These are phyloP conservation scores for Trebouxia sp. DNA, from an alignment of 139 green algal species.

Conservation along the genomic window DNA sequence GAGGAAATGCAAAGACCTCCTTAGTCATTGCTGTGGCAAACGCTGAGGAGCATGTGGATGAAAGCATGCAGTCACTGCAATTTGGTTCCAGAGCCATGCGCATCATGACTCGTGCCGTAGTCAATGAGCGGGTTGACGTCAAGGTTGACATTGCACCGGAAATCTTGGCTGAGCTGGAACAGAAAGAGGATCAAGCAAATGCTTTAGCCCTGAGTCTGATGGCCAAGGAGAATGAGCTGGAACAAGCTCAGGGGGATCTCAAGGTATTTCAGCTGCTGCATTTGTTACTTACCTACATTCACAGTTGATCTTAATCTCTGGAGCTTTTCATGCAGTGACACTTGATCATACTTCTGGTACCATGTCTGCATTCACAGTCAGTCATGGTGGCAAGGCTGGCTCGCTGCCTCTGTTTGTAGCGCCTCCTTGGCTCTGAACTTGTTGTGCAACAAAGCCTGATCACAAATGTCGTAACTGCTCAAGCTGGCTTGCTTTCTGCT, in stretches of 20 bases:
- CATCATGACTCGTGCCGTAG: slow-evolving; percentile 68
- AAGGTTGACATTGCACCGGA: slow-evolving; percentile 28
- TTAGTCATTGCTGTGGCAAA: slow-evolving; percentile 65
- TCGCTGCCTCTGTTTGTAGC: too few relatives aligned
- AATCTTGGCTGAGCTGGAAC: slow-evolving; percentile 34
- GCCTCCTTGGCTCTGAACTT: too few relatives aligned
- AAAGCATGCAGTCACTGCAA: slow-evolving; percentile 78
- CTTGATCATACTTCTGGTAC: neutral
- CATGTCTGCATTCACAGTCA: neutral
- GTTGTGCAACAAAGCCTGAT: too few relatives aligned
- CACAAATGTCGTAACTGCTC: too few relatives aligned
- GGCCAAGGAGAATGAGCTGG: slow-evolving; percentile 60
- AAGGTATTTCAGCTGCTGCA: too few relatives aligned
- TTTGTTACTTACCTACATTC: too few relatives aligned
- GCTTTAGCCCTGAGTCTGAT: slow-evolving; percentile 58
- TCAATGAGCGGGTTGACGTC: slow-evolving; percentile 63
- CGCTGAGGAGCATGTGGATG: slow-evolving; percentile 68
- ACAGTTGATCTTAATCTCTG: neutral
- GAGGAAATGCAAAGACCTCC: slow-evolving; percentile 63
- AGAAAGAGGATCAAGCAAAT: slow-evolving; percentile 38
- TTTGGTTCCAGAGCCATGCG: slow-evolving; percentile 80
- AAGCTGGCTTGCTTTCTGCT: too few relatives aligned
- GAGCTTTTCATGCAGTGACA: neutral
- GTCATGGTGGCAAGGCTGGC: too few relatives aligned
- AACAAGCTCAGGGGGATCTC: slow-evolving; percentile 35